Evolutionary conservation across 2,329 filamentous ascomycete genomes (phyloP), one percentile per base, ranked within the genome.

Genomic region (Ceratocystis eucalypticola): DNA sequence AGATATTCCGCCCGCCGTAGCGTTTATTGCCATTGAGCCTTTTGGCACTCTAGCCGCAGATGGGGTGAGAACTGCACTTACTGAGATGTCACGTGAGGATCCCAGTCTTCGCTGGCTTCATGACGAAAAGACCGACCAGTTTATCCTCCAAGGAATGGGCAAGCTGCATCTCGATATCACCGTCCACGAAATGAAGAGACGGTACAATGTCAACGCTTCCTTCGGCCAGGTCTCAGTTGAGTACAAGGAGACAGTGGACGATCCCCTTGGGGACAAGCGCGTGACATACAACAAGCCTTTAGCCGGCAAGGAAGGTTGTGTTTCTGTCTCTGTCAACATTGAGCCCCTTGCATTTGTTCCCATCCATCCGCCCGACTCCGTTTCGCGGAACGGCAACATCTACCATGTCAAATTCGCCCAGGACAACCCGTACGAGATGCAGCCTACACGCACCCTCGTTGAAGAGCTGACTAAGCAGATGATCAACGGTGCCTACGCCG

Each of bases 171-270:
- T 99, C 0, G 94, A 99, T 71, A 94, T 99, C 62, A 92, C 93
- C 0, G 80, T 91, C 62, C 90, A 97, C 74, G 84, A 92, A 55
- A 83, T 99, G 8, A 85, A 94, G 70, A 89, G 90, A 64, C 91
- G 96, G 72, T 87, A 96, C 76, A 96, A 94, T 74, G 8, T 59
- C 37, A 75, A 96, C 84, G 81, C 91, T 80, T 69, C 86, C 78
- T 96, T 96, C 79, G 92, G 93, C 12, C 87, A 86, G 65, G 96
- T 99, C 69, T 89, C 96, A 71, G 96, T 99, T 68, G 91, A 95
- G 70, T 99, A 97, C 76, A 88, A 95, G 65, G 94, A 99, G 76
- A 88, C 86, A 61, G 78, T 94, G 8, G 83, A 85, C 0, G 77
- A 78, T 2, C 71, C 80, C 0, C 87, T 86, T 0, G 73, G 74